Evolutionary conservation across 1,284 basidiomycete species (phyloP).

Genomic region (Melampsora abietis-canadensis): DNA sequence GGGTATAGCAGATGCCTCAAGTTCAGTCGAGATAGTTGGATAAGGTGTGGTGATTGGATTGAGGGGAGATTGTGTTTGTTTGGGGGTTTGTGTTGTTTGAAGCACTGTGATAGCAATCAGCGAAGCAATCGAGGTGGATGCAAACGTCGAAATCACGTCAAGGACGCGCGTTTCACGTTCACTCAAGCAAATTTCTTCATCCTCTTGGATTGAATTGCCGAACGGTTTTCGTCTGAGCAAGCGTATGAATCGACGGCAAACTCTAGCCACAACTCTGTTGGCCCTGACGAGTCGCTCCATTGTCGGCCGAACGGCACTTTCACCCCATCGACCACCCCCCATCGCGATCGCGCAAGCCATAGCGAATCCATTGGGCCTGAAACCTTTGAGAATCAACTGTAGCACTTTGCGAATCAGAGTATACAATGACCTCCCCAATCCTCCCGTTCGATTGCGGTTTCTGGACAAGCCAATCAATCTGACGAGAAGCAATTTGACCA

Average conservation of each 20-base stretch:
- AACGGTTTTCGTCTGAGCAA: background rate
- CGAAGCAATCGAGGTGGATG: slow-evolving; percentile 35
- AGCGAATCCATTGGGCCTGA: slow-evolving; percentile 24
- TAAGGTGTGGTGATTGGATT: slow-evolving; percentile 35
- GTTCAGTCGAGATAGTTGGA: slow-evolving; percentile 11
- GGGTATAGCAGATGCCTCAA: background rate
- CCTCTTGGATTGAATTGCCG: background rate
- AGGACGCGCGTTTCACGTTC: slow-evolving; percentile 3
- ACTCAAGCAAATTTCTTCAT: background rate
- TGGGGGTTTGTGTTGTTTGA: slow-evolving; percentile 17
- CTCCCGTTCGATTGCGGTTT: background rate
- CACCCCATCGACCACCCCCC: slow-evolving; percentile 13
- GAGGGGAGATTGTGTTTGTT: slow-evolving; percentile 17
- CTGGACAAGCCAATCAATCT: slow-evolving; percentile 9
- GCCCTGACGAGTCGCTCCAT: slow-evolving; percentile 11
- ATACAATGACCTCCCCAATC: background rate
- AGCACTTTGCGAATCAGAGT: background rate
- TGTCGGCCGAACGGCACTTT: background rate
- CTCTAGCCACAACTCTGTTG: background rate
- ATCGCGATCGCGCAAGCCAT: slow-evolving; percentile 30
- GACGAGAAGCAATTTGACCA: slow-evolving; percentile 17
- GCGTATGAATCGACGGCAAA: background rate
- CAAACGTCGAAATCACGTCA: slow-evolving; percentile 28
- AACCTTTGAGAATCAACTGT: slow-evolving; percentile 13
- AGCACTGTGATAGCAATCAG: slow-evolving; percentile 38